These are phyloP conservation scores for Rhizopogon vesiculosus DNA, from an alignment of 768 basidiomycete genomes.

Conservation along the genomic window DNA sequence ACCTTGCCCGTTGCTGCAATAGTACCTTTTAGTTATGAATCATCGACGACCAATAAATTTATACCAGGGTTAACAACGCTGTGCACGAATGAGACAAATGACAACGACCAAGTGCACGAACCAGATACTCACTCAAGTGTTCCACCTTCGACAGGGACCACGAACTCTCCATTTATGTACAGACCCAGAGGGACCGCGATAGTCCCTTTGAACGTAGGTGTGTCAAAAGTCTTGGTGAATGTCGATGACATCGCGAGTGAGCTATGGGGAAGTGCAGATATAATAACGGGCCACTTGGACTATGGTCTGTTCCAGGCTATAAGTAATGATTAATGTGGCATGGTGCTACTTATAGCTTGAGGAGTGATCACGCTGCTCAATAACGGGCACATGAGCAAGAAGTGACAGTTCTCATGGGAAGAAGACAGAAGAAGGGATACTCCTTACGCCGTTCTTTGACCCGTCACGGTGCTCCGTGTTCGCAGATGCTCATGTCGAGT, in stretches of 20 bases:
- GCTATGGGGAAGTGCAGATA: not conserved
- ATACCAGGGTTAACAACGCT: conserved; percentile 54
- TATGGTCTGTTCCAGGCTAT: not conserved
- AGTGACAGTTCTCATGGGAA: too few species aligned
- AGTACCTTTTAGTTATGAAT: not conserved
- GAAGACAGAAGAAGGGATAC: not conserved
- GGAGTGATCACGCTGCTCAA: not conserved
- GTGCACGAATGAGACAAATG: conserved; percentile 4
- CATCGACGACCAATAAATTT: conserved; percentile 7
- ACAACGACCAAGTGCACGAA: not conserved
- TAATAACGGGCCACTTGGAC: not conserved
- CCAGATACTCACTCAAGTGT: conserved; percentile 54
- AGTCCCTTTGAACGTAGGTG: conserved; percentile 52
- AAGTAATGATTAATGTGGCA: too few species aligned
- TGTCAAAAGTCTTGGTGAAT: conserved; percentile 48
- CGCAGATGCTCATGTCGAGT: too few species aligned
- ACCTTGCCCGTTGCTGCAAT: conserved; percentile 55
- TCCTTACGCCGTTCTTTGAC: not conserved
- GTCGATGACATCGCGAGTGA: conserved; percentile 29
- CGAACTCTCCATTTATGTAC: conserved; percentile 55
- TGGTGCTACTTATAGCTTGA: not conserved
- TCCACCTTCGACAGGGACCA: conserved; percentile 46
- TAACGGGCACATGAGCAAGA: not conserved
- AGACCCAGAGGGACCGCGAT: conserved; percentile 55
- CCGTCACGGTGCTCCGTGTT: not conserved